Percentiles rank a stretch among this genome's conserved stretches.
phyloP scores from a whole-genome alignment of 2,329 filamentous ascomycete species.

The Cladosporium sphaerospermum region DNA sequence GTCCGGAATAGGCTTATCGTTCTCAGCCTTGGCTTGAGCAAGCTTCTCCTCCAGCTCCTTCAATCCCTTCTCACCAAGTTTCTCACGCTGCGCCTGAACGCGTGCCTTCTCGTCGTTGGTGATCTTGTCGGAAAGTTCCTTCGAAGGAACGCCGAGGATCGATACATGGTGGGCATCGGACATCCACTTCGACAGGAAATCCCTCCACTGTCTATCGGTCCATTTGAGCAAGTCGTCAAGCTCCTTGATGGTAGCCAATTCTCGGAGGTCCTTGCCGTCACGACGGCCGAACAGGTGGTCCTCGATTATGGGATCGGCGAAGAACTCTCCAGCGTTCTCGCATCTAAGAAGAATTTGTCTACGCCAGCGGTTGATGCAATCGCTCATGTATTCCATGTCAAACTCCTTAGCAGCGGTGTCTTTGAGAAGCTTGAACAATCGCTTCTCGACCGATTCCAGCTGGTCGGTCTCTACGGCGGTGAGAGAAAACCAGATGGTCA shows the following conservation, averaged over 20 bases:
- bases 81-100: constrained; percentile 69
- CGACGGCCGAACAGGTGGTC: constrained; percentile 87
- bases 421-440: constrained; percentile 75
- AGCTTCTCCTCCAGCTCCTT: constrained; percentile 68
- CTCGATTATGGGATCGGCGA: constrained; percentile 77
- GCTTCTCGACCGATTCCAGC: constrained; percentile 74
- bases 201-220: constrained; percentile 77
- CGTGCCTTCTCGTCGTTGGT: constrained; percentile 76
- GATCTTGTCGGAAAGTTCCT: constrained; percentile 69
- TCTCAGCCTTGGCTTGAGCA: constrained; percentile 77
- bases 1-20: constrained; percentile 78
- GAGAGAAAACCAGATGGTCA: constrained; percentile 77
- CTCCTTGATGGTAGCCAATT: constrained; percentile 39
- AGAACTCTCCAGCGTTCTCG: constrained; percentile 74
- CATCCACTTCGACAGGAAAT: constrained; percentile 77
- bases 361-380: constrained; percentile 76
- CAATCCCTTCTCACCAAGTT: constrained; percentile 76
- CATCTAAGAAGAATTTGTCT: constrained; percentile 77
- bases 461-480: constrained; percentile 83
- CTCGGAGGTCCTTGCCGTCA: constrained; percentile 56
- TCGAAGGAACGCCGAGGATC: constrained; percentile 79
- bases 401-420: constrained; percentile 74
- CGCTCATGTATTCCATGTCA: constrained; percentile 83
- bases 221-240: constrained; percentile 68
- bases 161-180: constrained; percentile 80